Conservation (phyloP, 2,329 filamentous ascomycete species). For the Teratosphaeriaceae sp. region DNA sequence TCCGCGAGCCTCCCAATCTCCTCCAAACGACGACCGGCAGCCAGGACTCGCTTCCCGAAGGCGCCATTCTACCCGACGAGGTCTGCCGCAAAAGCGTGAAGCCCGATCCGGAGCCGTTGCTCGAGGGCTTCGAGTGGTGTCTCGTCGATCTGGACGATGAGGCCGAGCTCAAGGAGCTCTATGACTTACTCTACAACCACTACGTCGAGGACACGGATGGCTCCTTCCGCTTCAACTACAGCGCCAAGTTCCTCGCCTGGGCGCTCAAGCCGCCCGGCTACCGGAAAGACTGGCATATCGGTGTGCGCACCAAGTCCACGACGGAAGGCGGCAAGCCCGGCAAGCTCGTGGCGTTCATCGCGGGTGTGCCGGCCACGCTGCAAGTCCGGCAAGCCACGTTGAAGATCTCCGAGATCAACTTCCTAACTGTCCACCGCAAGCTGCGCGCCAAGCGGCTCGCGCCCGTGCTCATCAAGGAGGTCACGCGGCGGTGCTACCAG, state of each 20-base stretch:
- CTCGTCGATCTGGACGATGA: constrained; percentile 78
- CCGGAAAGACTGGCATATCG: constrained; percentile 91
- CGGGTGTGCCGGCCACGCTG: constrained; percentile 79
- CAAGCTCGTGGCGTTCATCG: constrained; percentile 93
- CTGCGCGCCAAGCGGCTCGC: constrained; percentile 86
- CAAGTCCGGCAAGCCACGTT: constrained; percentile 71
- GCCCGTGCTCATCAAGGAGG: constrained; percentile 94
- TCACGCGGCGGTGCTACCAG: constrained; percentile 85
- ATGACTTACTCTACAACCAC: constrained; percentile 83
- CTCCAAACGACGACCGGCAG: constrained; percentile 32
- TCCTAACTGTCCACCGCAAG: constrained; percentile 97
- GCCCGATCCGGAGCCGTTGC: constrained; percentile 60
- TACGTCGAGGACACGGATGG: constrained; percentile 97
- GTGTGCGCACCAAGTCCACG: constrained; percentile 61
- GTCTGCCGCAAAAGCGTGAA: constrained; percentile 54
- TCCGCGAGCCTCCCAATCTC: constrained; percentile 44
- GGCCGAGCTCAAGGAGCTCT: constrained; percentile 76
- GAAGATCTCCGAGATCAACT: constrained; percentile 89
- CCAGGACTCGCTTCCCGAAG: constrained; percentile 58
- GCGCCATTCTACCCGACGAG: constrained; percentile 73
- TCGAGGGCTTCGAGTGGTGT: constrained; percentile 90
- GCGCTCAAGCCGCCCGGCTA: constrained; percentile 92
- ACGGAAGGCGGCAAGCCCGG: constrained; percentile 55
- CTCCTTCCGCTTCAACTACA: constrained; percentile 98
- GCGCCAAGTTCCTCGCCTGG: constrained; percentile 82